phyloP scores from a whole-genome alignment of 495 filamentous ascomycete genomes.

The Aspergillus campestris region DNA sequence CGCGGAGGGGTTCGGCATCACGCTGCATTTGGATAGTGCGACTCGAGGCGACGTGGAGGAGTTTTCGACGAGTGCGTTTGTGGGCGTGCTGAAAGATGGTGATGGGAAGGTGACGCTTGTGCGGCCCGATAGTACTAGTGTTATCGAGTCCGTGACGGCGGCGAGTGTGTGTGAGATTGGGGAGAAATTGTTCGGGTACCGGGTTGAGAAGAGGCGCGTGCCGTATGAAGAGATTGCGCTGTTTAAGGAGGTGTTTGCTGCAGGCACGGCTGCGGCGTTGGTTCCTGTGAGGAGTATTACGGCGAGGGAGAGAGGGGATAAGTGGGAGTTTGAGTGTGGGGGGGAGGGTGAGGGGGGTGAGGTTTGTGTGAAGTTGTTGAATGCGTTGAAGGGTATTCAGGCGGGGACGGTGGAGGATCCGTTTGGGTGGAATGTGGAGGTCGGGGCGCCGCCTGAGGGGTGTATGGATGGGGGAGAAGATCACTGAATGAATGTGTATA shows the following conservation, averaged over 20 bases:
- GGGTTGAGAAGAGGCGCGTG: slow-evolving; percentile 57
- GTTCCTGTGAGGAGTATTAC: slow-evolving; percentile 88
- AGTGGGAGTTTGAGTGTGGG: slow-evolving; percentile 55
- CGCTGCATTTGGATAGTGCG: slow-evolving; percentile 76
- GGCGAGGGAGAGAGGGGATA: slow-evolving; percentile 55
- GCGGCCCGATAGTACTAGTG: slow-evolving; percentile 69
- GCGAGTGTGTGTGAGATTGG: slow-evolving; percentile 62
- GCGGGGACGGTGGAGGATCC: slow-evolving; percentile 64
- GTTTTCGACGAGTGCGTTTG: slow-evolving; percentile 82
- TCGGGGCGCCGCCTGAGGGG: slow-evolving; percentile 25
- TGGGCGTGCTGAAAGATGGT: slow-evolving; percentile 53
- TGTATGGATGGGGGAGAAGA: slow-evolving; percentile 19
- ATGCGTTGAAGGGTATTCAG: slow-evolving; percentile 80
- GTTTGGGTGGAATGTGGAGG: slow-evolving; percentile 58
- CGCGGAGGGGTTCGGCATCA: slow-evolving; percentile 70
- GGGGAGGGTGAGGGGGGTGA: slow-evolving; percentile 60
- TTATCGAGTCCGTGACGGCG: slow-evolving; percentile 77
- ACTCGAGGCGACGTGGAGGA: slow-evolving; percentile 76
- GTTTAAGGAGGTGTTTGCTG: slow-evolving; percentile 84
- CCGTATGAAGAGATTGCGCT: slow-evolving; percentile 66
- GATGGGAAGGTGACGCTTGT: slow-evolving; percentile 58
- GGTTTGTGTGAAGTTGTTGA: slow-evolving; percentile 57
- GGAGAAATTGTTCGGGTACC: slow-evolving; percentile 54
- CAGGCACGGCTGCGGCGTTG: slow-evolving; percentile 84
- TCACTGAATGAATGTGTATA: too few species aligned